Percentiles rank a stretch among this genome's conserved stretches.
Evolutionary conservation across 306 rosid genomes (phyloP).

Genomic region (Vigna trinervia): DNA sequence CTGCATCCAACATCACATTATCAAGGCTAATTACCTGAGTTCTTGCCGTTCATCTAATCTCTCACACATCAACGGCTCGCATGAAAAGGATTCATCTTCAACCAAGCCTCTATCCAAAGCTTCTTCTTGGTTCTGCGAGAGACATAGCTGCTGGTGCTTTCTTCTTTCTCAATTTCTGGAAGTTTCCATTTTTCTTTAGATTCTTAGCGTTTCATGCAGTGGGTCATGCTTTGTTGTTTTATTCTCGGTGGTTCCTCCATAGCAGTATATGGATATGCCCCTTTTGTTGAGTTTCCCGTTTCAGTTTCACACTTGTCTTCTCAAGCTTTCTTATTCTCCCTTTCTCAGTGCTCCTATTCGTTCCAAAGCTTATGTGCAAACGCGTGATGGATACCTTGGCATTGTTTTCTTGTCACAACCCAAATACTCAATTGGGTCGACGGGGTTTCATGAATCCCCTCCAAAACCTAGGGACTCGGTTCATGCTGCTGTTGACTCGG

Average conservation of each 20-base stretch:
- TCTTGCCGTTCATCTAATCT: background rate
- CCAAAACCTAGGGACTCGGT: conserved; percentile 40
- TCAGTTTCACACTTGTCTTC: conserved; percentile 45
- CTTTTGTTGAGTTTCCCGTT: conserved; percentile 51
- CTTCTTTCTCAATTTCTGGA: background rate
- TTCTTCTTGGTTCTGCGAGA: background rate
- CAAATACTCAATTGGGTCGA: conserved; percentile 46
- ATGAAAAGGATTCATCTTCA: background rate
- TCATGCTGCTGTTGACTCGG: conserved; percentile 44
- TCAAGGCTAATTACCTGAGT: too few species aligned
- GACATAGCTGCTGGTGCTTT: conserved; percentile 1
- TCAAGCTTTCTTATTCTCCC: conserved; percentile 27
- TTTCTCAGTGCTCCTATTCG: conserved; percentile 28
- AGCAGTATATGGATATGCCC: background rate
- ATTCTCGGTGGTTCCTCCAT: background rate
- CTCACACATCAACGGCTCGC: background rate
- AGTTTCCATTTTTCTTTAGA: background rate
- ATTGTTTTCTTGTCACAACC: conserved; percentile 49
- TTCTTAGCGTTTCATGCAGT: too few species aligned
- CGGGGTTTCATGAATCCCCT: conserved; percentile 43
- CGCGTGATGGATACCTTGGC: background rate
- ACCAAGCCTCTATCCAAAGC: background rate
- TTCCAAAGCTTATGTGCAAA: conserved; percentile 10
- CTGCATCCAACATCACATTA: too few species aligned
- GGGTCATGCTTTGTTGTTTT: conserved; percentile 33